These are phyloP conservation scores for Penicillium expansum DNA, from an alignment of 2,329 filamentous ascomycete species.

Conservation along the genomic window DNA sequence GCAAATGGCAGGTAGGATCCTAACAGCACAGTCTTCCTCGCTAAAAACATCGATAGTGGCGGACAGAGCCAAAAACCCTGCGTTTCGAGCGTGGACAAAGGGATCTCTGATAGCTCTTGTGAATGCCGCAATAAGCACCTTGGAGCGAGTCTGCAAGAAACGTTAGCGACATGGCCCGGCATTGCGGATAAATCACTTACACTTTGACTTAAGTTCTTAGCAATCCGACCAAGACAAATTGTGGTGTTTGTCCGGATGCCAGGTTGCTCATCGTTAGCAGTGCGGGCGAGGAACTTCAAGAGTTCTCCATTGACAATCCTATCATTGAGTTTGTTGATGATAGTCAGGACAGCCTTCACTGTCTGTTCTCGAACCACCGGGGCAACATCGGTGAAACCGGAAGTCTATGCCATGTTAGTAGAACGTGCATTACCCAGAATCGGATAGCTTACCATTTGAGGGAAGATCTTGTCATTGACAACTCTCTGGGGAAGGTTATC, in stretches of 20 bases:
- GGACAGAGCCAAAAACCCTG: conserved; percentile 77
- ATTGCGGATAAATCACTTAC: conserved; percentile 34
- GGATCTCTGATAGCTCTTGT: conserved; percentile 85
- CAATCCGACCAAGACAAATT: conserved; percentile 94
- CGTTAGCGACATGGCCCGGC: conserved; percentile 24
- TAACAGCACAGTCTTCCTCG: conserved; percentile 83
- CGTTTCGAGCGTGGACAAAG: conserved; percentile 90
- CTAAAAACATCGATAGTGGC: conserved; percentile 83
- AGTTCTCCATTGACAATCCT: conserved; percentile 91
- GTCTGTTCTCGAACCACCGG: conserved; percentile 94
- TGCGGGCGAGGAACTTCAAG: conserved; percentile 85
- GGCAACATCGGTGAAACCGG: conserved; percentile 87
- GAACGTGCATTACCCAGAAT: neutral
- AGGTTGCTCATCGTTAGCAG: conserved; percentile 94
- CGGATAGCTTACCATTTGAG: conserved; percentile 66
- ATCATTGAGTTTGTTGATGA: conserved; percentile 87
- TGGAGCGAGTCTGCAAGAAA: conserved; percentile 63
- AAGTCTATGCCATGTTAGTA: conserved; percentile 57
- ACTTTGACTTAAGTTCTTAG: conserved; percentile 73
- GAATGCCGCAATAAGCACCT: conserved; percentile 92
- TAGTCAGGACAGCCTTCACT: conserved; percentile 83
- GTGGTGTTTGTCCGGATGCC: conserved; percentile 98
- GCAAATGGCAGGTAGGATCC: conserved; percentile 79
- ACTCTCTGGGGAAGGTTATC: conserved; percentile 82
- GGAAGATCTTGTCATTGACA: conserved; percentile 96